phyloP scores from a whole-genome alignment of 2,329 filamentous ascomycete genomes.

The Pseudogymnoascus sp. region DNA sequence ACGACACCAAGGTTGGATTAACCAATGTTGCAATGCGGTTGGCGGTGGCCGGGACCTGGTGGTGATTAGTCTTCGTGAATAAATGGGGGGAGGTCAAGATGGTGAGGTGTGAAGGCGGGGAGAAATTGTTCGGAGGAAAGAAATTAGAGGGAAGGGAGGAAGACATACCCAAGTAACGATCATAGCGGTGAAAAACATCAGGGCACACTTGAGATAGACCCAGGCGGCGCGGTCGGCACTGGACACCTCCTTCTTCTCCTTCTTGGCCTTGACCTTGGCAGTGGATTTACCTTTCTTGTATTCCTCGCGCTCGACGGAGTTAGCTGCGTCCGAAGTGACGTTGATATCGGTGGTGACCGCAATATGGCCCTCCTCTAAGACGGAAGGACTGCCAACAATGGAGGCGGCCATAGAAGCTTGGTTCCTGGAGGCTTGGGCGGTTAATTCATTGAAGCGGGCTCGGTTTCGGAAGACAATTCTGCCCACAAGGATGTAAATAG shows the following conservation, averaged over 20 bases:
- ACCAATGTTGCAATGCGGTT: conserved; percentile 69
- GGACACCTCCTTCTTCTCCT: not conserved
- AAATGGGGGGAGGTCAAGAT: not conserved
- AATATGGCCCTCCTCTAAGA: not conserved
- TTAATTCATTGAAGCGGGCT: conserved; percentile 43
- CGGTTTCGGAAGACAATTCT: conserved; percentile 62
- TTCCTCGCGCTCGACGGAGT: conserved; percentile 34
- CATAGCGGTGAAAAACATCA: conserved; percentile 66
- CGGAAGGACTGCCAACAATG: not conserved
- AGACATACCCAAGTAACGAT: conserved; percentile 60
- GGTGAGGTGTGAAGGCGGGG: conserved; percentile 29
- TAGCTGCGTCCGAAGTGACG: conserved; percentile 35
- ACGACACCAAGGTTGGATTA: conserved; percentile 45
- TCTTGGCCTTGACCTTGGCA: conserved; percentile 4
- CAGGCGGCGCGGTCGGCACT: conserved; percentile 56
- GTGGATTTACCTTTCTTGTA: conserved; percentile 27
- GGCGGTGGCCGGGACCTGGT: conserved; percentile 58
- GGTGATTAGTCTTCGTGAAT: conserved; percentile 34
- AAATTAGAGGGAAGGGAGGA: conserved; percentile 71
- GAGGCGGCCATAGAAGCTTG: not conserved
- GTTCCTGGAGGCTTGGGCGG: not conserved
- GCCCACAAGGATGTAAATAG: conserved; percentile 61
- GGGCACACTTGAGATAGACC: conserved; percentile 63
- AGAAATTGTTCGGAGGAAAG: conserved; percentile 51
- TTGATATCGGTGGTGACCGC: conserved; percentile 56